Evolutionary conservation across 192 early-diverging fungal species (phyloP).

Genomic region (Dissophora globulifera): DNA sequence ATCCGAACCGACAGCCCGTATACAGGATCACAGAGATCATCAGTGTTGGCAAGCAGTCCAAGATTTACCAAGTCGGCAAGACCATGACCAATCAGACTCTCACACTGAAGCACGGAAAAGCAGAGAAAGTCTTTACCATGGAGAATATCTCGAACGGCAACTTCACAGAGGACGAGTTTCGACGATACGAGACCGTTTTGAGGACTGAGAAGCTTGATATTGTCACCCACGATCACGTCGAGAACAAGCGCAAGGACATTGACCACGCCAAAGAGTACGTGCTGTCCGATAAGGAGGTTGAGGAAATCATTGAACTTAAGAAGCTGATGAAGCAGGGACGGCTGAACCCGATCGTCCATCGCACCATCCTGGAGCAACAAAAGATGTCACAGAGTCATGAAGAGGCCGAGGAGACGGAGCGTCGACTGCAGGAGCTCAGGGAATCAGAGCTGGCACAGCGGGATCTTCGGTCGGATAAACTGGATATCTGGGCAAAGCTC

Average conservation of each 20-base stretch:
- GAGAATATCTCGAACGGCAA: conserved; percentile 79
- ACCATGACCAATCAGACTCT: conserved; percentile 73
- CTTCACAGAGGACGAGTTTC: conserved; percentile 73
- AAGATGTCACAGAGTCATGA: conserved; percentile 60
- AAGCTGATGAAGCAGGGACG: conserved; percentile 54
- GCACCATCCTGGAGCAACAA: conserved; percentile 31
- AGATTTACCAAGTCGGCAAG: conserved; percentile 70
- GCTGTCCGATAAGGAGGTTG: conserved; percentile 70
- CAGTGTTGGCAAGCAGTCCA: conserved; percentile 50
- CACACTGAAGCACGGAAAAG: conserved; percentile 73
- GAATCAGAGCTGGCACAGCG: conserved; percentile 29
- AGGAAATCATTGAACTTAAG: conserved; percentile 70
- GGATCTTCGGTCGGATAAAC: conserved; percentile 40
- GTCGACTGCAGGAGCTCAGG: conserved; percentile 46
- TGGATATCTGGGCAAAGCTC: conserved; percentile 64
- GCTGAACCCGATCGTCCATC: conserved; percentile 35
- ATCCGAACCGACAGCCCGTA: conserved; percentile 64
- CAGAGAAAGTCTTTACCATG: conserved; percentile 77
- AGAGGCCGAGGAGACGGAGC: conserved; percentile 65
- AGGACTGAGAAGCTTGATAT: conserved; percentile 60
- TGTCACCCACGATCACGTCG: conserved; percentile 60
- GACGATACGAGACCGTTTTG: conserved; percentile 63
- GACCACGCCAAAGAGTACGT: conserved; percentile 68
- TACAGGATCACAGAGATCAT: conserved; percentile 60
- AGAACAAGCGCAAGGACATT: conserved; percentile 65